These are phyloP conservation scores for Tetracladium setigerum DNA, from an alignment of 495 filamentous ascomycete genomes.

Conservation along the genomic window DNA sequence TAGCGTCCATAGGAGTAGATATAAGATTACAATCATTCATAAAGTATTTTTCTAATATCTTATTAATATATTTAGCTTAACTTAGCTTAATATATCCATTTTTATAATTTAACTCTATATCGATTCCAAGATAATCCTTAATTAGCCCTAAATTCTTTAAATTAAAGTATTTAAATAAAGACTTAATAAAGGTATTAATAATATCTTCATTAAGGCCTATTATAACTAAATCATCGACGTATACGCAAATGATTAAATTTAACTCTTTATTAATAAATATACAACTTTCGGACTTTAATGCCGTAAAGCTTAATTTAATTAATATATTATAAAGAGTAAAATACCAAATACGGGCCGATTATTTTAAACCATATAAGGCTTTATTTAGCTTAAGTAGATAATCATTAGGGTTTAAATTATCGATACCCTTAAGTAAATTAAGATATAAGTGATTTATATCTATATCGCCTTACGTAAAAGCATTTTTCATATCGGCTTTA, in stretches of 20 bases:
- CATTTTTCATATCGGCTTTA: conserved; percentile 10
- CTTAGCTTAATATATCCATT: conserved; percentile 4
- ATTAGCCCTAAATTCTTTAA: conserved; percentile 17
- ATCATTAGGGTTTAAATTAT: too few relatives aligned
- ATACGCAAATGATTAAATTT: conserved; percentile 11
- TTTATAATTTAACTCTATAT: conserved; percentile 9
- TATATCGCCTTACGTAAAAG: too few relatives aligned
- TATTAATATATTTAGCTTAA: conserved; percentile 15
- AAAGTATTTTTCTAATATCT: conserved; percentile 9
- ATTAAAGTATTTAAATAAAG: conserved; percentile 11
- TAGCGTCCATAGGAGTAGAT: conserved; percentile 13
- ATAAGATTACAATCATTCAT: conserved; percentile 4
- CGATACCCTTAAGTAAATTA: too few relatives aligned
- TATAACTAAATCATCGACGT: conserved; percentile 18
- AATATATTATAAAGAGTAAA: too few relatives aligned
- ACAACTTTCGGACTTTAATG: conserved; percentile 4
- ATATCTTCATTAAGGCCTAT: conserved; percentile 3
- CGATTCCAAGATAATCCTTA: conserved; percentile 15
- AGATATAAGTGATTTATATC: too few relatives aligned
- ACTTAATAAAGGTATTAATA: conserved; percentile 13
- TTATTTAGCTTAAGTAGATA: conserved; percentile 9
- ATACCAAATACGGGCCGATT: conserved; percentile 15
- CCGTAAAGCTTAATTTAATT: conserved; percentile 6
- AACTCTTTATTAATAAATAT: conserved; percentile 8
- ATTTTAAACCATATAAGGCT: conserved; percentile 18